Conservation (phyloP, 345 rosid species). For the Xanthoceras sorbifolium region DNA sequence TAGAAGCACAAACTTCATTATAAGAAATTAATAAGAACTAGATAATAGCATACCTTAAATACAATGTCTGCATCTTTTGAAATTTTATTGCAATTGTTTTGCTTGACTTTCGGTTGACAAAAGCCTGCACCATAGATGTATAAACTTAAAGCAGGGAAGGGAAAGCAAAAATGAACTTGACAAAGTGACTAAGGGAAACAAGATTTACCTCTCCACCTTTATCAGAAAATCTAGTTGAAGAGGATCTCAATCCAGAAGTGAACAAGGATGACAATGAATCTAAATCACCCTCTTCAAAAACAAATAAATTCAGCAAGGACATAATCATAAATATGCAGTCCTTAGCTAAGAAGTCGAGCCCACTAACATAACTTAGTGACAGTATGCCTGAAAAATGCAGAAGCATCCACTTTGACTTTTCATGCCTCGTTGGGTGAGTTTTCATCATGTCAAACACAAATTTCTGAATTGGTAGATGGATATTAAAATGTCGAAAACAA, state of each 20-base stretch:
- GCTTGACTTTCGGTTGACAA: conserved; percentile 34
- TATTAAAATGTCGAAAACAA: conserved; percentile 49
- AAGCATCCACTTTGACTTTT: conserved; percentile 69
- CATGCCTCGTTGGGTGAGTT: conserved; percentile 40
- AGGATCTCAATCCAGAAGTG: conserved; percentile 23
- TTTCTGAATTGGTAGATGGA: conserved; percentile 52
- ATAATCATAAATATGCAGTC: conserved; percentile 59
- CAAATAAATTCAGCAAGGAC: conserved; percentile 50
- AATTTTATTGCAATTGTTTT: conserved; percentile 50
- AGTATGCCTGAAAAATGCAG: conserved; percentile 72
- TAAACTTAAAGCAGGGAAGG: conserved; percentile 11
- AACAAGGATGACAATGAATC: conserved; percentile 34
- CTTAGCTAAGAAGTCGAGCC: conserved; percentile 61
- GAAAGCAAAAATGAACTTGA: not conserved
- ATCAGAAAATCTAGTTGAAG: conserved; percentile 18
- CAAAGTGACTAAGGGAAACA: conserved; percentile 11
- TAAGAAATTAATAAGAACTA: too few species aligned
- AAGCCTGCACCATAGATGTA: conserved; percentile 33
- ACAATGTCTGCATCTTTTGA: conserved; percentile 49
- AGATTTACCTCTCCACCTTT: conserved; percentile 34
- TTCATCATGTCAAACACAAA: conserved; percentile 42
- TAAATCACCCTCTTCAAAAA: conserved; percentile 63
- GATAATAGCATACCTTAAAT: conserved; percentile 42
- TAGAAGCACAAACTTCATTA: too few species aligned
- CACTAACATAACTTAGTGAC: conserved; percentile 22